These are phyloP conservation scores for Aspergillus sp. DNA, from an alignment of 2,329 filamentous ascomycete genomes.

Conservation along the genomic window DNA sequence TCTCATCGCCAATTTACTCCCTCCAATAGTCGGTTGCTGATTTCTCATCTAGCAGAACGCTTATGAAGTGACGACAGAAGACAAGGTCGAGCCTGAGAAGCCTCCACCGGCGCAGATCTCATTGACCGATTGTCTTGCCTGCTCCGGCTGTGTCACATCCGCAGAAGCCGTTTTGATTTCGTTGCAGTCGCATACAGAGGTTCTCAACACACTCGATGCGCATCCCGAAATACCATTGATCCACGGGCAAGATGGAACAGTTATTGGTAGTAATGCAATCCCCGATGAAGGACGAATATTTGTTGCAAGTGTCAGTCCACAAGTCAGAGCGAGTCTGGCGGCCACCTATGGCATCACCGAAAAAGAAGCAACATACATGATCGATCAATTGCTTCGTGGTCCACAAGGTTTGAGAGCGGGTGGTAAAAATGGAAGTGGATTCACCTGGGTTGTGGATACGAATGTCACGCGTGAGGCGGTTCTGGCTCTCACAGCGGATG, in stretches of 20 bases:
- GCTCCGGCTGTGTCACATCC: constrained; percentile 94
- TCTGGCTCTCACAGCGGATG: constrained; percentile 73
- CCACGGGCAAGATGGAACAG: constrained; percentile 14
- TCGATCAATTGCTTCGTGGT: constrained; percentile 72
- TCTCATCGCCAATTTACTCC: constrained; percentile 1
- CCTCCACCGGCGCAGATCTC: constrained; percentile 82
- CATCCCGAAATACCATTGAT: constrained; percentile 39
- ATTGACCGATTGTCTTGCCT: constrained; percentile 93
- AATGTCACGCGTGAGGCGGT: constrained; percentile 77
- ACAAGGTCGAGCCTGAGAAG: constrained; percentile 57
- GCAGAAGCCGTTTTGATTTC: constrained; percentile 96
- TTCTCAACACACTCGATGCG: constrained; percentile 74
- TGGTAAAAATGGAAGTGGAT: constrained; percentile 69
- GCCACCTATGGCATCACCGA: constrained; percentile 74
- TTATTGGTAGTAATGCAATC: constrained; percentile 42
- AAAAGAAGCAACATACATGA: constrained; percentile 71
- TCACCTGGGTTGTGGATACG: constrained; percentile 87
- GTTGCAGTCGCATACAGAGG: constrained; percentile 88
- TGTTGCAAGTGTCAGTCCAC: constrained; percentile 87
- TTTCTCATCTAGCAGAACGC: constrained; percentile 40
- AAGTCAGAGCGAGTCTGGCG: constrained; percentile 82
- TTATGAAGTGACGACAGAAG: constrained; percentile 92
- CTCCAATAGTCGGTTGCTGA: constrained; percentile 12
- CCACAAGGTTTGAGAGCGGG: constrained; percentile 63
- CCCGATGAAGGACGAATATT: constrained; percentile 65